These are phyloP conservation scores for Acarospora socialis DNA, from an alignment of 2,329 filamentous ascomycete species.

Conservation along the genomic window DNA sequence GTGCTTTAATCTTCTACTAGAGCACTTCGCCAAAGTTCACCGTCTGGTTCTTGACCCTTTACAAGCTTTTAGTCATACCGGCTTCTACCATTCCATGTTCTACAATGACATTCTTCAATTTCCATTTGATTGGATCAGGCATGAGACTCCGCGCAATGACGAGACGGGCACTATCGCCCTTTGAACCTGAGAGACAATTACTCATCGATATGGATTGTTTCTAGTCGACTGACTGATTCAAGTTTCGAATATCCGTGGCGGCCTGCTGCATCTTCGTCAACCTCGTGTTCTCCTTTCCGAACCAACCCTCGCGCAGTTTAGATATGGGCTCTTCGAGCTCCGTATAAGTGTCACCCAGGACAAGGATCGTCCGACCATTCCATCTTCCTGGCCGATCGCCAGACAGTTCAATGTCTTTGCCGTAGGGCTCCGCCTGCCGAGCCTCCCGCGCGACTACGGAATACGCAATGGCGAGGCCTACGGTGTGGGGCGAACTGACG, in stretches of 20 bases:
- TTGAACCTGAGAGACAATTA: too few species aligned
- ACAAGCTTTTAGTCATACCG: too few species aligned
- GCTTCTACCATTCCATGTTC: too few species aligned
- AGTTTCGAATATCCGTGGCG: slow-evolving; percentile 19
- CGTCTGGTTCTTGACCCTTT: too few species aligned
- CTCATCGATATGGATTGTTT: too few species aligned
- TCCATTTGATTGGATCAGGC: too few species aligned
- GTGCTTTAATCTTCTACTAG: too few species aligned
- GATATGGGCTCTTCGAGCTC: slow-evolving; percentile 22
- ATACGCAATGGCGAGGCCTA: slow-evolving; percentile 25
- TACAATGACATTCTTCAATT: too few species aligned
- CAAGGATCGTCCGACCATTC: slow-evolving; percentile 24
- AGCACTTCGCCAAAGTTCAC: too few species aligned
- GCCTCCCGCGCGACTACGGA: slow-evolving; percentile 24
- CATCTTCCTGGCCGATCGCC: slow-evolving; percentile 15
- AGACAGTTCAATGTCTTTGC: slow-evolving; percentile 19
- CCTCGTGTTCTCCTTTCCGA: slow-evolving; percentile 19
- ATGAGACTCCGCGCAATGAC: too few species aligned
- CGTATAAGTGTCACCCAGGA: slow-evolving; percentile 23
- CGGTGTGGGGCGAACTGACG: slow-evolving; percentile 21
- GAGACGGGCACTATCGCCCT: too few species aligned
- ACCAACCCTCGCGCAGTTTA: slow-evolving; percentile 18
- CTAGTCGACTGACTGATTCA: too few species aligned
- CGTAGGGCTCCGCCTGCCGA: slow-evolving; percentile 23
- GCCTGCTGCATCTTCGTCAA: slow-evolving; percentile 21